Conservation (phyloP, 164 flowering plant genomes). For the Aristolochia californica region DNA sequence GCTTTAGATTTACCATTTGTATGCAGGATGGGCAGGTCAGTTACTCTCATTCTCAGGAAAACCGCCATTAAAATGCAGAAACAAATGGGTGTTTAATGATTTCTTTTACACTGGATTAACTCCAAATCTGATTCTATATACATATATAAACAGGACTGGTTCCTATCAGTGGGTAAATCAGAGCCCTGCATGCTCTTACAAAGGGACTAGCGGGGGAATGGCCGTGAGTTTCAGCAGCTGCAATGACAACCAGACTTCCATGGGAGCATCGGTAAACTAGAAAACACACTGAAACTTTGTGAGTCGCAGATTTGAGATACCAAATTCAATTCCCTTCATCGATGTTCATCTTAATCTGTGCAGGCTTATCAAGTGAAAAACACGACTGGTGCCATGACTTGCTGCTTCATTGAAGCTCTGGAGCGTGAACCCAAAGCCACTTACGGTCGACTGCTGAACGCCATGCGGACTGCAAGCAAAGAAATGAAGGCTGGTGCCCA, state of each 20-base stretch:
- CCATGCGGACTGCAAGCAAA: too few species aligned
- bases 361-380: neutral
- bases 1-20: slow-evolving; percentile 56
- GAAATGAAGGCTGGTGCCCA: too few species aligned
- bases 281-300: neutral
- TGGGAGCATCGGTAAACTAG: slow-evolving; percentile 57
- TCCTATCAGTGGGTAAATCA: slow-evolving; percentile 68
- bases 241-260: slow-evolving; percentile 75
- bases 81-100: neutral
- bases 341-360: too few species aligned
- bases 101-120: too few species aligned
- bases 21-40: slow-evolving; percentile 52
- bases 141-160: slow-evolving; percentile 30
- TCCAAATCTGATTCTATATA: too few species aligned
- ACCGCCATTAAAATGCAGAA: neutral
- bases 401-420: neutral
- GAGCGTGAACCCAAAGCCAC: neutral
- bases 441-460: too few species aligned
- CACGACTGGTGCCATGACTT: neutral
- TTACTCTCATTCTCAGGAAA: neutral
- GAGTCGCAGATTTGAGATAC: neutral
- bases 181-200: slow-evolving; percentile 57
- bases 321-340: neutral
- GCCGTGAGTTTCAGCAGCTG: slow-evolving; percentile 71
- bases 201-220: slow-evolving; percentile 70